phyloP scores from a whole-genome alignment of 768 basidiomycete species.

The Boletus tomentosulus region DNA sequence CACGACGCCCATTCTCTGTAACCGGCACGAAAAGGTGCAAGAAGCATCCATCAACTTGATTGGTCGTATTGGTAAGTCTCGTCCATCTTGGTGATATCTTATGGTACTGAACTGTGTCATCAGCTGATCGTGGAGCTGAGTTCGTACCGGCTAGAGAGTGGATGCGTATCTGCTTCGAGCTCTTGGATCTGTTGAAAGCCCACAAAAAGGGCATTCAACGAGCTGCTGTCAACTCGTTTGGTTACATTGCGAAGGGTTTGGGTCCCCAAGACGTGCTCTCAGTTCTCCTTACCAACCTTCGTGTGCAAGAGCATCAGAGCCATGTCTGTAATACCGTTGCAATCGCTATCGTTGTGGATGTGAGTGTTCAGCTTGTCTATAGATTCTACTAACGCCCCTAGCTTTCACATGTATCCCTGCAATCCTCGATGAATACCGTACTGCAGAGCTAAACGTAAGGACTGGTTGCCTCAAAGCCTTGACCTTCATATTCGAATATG shows the following conservation, averaged over 20 bases:
- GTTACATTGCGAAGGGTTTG: slow-evolving; percentile 98
- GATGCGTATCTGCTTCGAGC: slow-evolving; percentile 99
- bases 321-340: slow-evolving; percentile 98
- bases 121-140: slow-evolving; percentile 97
- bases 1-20: too few relatives aligned
- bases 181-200: slow-evolving; percentile 94
- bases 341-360: slow-evolving; percentile 92
- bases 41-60: too few relatives aligned
- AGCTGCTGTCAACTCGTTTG: slow-evolving; percentile 98
- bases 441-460: slow-evolving; percentile 41
- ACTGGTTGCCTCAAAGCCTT: too few relatives aligned
- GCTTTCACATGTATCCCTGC: slow-evolving; percentile 99
- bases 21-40: too few relatives aligned
- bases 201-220: slow-evolving; percentile 99
- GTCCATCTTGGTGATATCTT: background rate
- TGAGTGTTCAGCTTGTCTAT: slow-evolving; percentile 23
- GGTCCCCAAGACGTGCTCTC: slow-evolving; percentile 98
- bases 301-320: slow-evolving; percentile 97
- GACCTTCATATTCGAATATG: too few relatives aligned
- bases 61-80: too few relatives aligned
- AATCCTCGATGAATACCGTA: slow-evolving; percentile 97
- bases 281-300: slow-evolving; percentile 91
- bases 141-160: slow-evolving; percentile 98
- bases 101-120: background rate
- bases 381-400: slow-evolving; percentile 18